Base-by-base conservation (phyloP, 2,329 filamentous ascomycete genomes). In the Tricladium varicosporioides region DNA sequence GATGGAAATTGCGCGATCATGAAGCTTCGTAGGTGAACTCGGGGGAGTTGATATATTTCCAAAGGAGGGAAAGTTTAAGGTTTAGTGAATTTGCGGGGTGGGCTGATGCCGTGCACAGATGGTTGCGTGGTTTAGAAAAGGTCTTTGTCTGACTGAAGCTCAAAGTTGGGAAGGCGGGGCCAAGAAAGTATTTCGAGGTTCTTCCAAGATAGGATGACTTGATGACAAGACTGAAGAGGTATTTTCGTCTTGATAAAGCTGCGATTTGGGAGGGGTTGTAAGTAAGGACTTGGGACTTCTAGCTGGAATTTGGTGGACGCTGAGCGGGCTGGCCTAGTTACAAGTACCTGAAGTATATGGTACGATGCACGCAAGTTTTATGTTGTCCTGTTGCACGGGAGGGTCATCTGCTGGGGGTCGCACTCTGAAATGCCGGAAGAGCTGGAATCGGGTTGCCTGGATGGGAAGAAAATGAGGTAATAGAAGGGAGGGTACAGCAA, bases 1-100 rank as follows among this genome's bases (percentile, higher is more conserved):
- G 27, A 43, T 50, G 15, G 55, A 57, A 65, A 63, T 64, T 60
- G 62, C 63, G 61, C 62, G 57, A 64, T 60, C 62, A 64, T 64
- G 59, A 51, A 61, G 56, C 61, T 57, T 40, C 5, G 60, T 54
- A n/a, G 46, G n/a, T 50, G 33, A 33, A 27, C 14, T 22, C 33
- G 22, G 18, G 43, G 19, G 58, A 58, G 57, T 32, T 31, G 27
- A 22, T 18, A 55, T 46, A 54, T 48, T 19, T 50, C 45, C 48
- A 52, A 14, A 9, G 36, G 33, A 46, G 51, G 44, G 54, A 15
- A 42, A 42, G 19, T 22, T 51, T 14, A 16, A 31, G 15, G 31
- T 42, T 49, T 18, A 13, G 48, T 14, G 48, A 33, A 42, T 14
- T 13, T 19, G 36, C n/a, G 36, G 10, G 19, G 11, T 22, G 48